A percentile compares a stretch with the other conserved stretches of the same genome.
Conservation (phyloP, 2,329 filamentous ascomycete genomes). For the Colletotrichum sp. region DNA sequence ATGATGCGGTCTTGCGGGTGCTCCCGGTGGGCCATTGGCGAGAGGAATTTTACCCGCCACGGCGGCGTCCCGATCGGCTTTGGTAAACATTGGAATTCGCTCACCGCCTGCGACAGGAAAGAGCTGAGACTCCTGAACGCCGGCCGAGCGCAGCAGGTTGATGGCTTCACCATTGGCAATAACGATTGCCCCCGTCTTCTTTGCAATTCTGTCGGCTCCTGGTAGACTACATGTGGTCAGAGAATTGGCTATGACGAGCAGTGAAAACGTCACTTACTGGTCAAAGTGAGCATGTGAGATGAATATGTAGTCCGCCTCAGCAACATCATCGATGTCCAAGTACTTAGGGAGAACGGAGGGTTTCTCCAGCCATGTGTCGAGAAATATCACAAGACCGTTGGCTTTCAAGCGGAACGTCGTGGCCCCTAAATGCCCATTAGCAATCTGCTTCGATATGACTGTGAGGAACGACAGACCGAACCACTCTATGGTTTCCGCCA, state of each 20-base stretch:
- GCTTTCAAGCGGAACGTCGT: not conserved
- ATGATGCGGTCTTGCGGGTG: not conserved
- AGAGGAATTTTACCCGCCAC: not conserved
- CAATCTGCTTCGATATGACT: not conserved
- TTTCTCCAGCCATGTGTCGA: not conserved
- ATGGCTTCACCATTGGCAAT: conserved; percentile 29
- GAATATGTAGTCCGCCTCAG: conserved; percentile 28
- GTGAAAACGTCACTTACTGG: conserved; percentile 2
- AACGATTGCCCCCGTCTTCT: conserved; percentile 26
- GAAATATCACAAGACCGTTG: not conserved
- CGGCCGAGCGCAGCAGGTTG: conserved; percentile 24
- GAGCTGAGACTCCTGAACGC: conserved; percentile 27
- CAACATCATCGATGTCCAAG: conserved; percentile 23
- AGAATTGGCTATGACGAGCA: not conserved
- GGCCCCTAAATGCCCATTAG: not conserved
- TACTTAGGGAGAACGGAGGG: not conserved
- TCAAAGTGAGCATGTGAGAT: conserved; percentile 30
- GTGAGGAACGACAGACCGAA: not conserved
- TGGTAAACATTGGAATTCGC: conserved; percentile 26
- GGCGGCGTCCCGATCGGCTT: not conserved
- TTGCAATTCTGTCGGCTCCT: conserved; percentile 28
- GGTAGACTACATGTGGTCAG: conserved; percentile 18
- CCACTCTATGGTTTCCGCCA: not conserved
- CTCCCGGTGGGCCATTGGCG: not conserved
- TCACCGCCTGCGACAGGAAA: conserved; percentile 27